phyloP scores from a whole-genome alignment of 345 rosid species.

The Combretum micranthum region DNA sequence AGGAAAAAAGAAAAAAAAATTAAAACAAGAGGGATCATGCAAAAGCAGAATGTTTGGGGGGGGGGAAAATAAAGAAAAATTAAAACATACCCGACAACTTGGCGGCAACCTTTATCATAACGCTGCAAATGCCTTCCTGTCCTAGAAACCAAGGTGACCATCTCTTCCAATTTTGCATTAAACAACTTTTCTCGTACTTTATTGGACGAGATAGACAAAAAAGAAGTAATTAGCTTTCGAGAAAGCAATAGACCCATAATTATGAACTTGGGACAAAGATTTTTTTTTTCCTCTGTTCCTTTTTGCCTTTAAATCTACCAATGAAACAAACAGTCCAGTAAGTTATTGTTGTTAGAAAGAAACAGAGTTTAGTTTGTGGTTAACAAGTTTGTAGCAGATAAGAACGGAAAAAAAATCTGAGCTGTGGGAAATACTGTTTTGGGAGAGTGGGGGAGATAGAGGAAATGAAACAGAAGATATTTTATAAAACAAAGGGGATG shows the following conservation, averaged over 20 bases:
- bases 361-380: too few relatives aligned
- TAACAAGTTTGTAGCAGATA: too few relatives aligned
- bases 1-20: neutral
- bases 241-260: conserved; percentile 20
- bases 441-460: too few relatives aligned
- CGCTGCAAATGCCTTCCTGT: conserved; percentile 68
- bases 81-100: conserved; percentile 63
- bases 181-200: conserved; percentile 22
- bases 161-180: conserved; percentile 32
- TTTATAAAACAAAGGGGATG: too few relatives aligned
- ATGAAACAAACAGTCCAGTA: too few relatives aligned
- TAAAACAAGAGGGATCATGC: neutral
- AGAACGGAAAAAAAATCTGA: too few relatives aligned
- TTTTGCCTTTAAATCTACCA: too few relatives aligned
- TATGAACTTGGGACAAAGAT: too few relatives aligned
- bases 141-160: conserved; percentile 44
- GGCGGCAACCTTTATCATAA: conserved; percentile 51
- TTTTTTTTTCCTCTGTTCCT: too few relatives aligned
- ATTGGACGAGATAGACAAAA: conserved; percentile 30
- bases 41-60: neutral
- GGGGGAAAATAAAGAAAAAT: neutral
- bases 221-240: conserved; percentile 18
- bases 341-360: too few relatives aligned
- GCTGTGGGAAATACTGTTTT: too few relatives aligned
- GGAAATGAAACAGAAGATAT: too few relatives aligned